These are phyloP conservation scores for Quaeritorhiza haematococci DNA, from an alignment of 371 early-diverging fungal species.

Conservation along the genomic window DNA sequence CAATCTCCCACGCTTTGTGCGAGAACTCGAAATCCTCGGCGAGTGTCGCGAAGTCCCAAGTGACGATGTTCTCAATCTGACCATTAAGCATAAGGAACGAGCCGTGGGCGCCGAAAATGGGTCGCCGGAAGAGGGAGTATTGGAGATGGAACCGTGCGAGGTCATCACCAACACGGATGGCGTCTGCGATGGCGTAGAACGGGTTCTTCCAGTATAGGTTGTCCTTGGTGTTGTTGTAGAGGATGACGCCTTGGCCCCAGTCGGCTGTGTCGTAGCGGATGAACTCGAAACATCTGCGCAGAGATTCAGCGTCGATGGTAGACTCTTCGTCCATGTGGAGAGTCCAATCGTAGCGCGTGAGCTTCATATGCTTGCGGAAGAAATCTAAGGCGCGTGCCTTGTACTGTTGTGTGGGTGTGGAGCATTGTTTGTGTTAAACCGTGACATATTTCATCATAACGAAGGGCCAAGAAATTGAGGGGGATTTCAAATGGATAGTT, in stretches of 20 bases:
- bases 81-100: slow-evolving; percentile 48
- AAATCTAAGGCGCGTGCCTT: slow-evolving; percentile 53
- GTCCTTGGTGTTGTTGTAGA: slow-evolving; percentile 39
- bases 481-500: too few relatives aligned
- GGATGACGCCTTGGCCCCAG: slow-evolving; percentile 50
- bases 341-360: slow-evolving; percentile 49
- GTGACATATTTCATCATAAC: too few relatives aligned
- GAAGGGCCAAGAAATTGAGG: too few relatives aligned
- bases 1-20: slow-evolving; percentile 39
- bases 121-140: slow-evolving; percentile 30
- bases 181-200: slow-evolving; percentile 50
- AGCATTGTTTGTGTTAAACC: slow-evolving; percentile 44
- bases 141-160: slow-evolving; percentile 47
- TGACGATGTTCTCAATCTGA: slow-evolving; percentile 44
- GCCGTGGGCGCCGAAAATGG: slow-evolving; percentile 50
- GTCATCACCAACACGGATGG: slow-evolving; percentile 51
- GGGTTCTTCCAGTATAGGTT: slow-evolving; percentile 42
- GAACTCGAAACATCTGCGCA: slow-evolving; percentile 38
- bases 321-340: slow-evolving; percentile 50
- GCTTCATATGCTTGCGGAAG: slow-evolving; percentile 45
- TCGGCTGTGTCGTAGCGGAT: slow-evolving; percentile 45
- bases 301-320: slow-evolving; percentile 46
- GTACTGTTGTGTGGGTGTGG: slow-evolving; percentile 37
- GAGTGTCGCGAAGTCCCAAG: slow-evolving; percentile 47
- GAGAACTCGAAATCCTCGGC: slow-evolving; percentile 51